Percentiles rank a stretch among this genome's conserved stretches.
Conservation (phyloP, 2,329 filamentous ascomycete genomes). For the Dissoconium aciculare region DNA sequence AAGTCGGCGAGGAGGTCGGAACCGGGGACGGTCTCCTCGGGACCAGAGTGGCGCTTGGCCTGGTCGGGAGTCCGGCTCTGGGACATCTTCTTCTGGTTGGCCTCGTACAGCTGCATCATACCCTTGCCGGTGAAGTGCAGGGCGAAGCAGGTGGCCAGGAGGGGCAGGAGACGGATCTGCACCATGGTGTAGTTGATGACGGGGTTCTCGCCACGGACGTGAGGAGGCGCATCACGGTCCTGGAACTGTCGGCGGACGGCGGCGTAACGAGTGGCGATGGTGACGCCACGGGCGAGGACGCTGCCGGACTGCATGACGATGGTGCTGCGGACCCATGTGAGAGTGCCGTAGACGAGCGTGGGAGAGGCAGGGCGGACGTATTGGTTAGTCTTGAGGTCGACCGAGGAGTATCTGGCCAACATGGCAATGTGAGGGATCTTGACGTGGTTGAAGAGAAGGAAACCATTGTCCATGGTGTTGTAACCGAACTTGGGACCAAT, state of each 20-base stretch:
- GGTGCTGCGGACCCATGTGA: conserved; percentile 59
- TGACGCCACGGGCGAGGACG: conserved; percentile 59
- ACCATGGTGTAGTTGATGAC: conserved; percentile 74
- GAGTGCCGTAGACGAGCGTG: conserved; percentile 56
- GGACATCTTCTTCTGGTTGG: conserved; percentile 54
- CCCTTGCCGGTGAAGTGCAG: conserved; percentile 62
- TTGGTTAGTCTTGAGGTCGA: conserved; percentile 53
- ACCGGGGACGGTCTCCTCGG: conserved; percentile 51
- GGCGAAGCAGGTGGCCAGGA: conserved; percentile 61
- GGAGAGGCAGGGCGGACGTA: conserved; percentile 54
- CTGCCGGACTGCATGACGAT: conserved; percentile 61
- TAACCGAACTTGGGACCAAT: conserved; percentile 71
- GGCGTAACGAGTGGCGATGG: conserved; percentile 61
- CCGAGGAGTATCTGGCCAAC: conserved; percentile 54
- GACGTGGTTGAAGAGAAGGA: conserved; percentile 60
- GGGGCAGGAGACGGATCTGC: conserved; percentile 55
- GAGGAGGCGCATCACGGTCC: conserved; percentile 50
- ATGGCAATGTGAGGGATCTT: conserved; percentile 62
- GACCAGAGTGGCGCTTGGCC: conserved; percentile 43
- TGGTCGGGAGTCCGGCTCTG: conserved; percentile 29
- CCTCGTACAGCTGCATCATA: conserved; percentile 60
- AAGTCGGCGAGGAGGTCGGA: conserved; percentile 57
- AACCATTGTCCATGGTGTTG: conserved; percentile 60
- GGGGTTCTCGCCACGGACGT: conserved; percentile 49
- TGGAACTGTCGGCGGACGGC: conserved; percentile 65